Evolutionary conservation across 2,329 filamentous ascomycete genomes (phyloP), one percentile per base, ranked within the genome.

Genomic region (Alternaria gansuensis): DNA sequence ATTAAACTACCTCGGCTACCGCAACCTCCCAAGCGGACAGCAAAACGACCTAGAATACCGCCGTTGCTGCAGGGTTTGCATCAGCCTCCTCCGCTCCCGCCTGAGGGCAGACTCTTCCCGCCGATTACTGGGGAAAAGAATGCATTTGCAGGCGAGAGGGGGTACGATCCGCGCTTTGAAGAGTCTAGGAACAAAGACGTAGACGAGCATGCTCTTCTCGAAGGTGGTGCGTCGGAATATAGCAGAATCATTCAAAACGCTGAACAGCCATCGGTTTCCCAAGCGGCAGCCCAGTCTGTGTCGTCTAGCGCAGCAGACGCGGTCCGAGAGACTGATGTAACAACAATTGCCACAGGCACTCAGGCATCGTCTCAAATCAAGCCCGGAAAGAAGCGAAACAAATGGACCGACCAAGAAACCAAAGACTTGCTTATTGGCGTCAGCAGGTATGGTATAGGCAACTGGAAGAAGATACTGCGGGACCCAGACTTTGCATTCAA

Each of bases 371-470:
- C 71, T 21, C 65, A 68, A 51, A 34, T 26, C 33, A 79, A 80
- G 49, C 80, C 81, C 41, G 77, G 78, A 33, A 84, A 82, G 62
- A 84, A 83, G 62, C 85, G 81, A 44, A 86, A 84, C 54, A 84
- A 82, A 61, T 89, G 87, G 87, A 84, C 83, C 1, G 83, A 87
- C n/a, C 78, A 86, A 62, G 87, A 89, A 72, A 88, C 86, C 0
- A 80, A 79, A 28, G 80, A 84, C 62, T 72, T 89, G 26, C 76
- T 88, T 11, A 78, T 82, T 56, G 87, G 87, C 0, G 87, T 88
- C 8, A 80, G 83, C 36, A 83, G 81, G 61, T 87, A 85, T 66
- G 87, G 87, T 2, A 85, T 88, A 59, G 87, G 87, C 3, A 87
- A 82, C 62, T 89, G 87, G 87, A 88, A 86, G 55, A 83, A 83